A percentile compares a stretch with the other conserved stretches of the same genome.
These are phyloP conservation scores for Tolypocladium amazonense DNA, from an alignment of 2,329 filamentous ascomycete species.

Conservation along the genomic window DNA sequence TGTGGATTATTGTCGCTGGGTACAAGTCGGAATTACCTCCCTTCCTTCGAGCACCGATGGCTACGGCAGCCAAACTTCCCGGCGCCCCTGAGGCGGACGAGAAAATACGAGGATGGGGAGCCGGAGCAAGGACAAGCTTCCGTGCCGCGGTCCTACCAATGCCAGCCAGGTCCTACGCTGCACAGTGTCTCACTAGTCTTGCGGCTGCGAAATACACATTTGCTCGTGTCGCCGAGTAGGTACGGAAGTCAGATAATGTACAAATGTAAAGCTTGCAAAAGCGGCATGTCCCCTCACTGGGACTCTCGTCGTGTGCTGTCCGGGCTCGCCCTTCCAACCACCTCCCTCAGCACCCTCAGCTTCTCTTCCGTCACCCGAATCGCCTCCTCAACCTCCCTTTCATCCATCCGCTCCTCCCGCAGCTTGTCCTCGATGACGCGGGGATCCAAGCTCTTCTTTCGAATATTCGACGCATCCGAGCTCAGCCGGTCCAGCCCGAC, in stretches of 20 bases:
- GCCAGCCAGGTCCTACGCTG: background rate
- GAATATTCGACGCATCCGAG: conserved; percentile 19
- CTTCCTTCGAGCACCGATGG: too few relatives aligned
- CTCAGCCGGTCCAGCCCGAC: conserved; percentile 57
- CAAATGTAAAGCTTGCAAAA: background rate
- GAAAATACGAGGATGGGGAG: background rate
- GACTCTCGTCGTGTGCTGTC: background rate
- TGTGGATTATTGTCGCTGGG: too few relatives aligned
- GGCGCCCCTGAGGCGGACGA: too few relatives aligned
- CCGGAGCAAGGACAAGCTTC: background rate
- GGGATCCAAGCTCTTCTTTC: conserved; percentile 40
- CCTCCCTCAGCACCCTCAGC: conserved; percentile 63
- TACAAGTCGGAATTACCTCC: too few relatives aligned
- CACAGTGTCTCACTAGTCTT: background rate
- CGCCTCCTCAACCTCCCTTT: conserved; percentile 66
- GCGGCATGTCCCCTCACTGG: background rate
- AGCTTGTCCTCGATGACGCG: conserved; percentile 50
- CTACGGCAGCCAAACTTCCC: too few relatives aligned
- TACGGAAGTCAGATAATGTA: background rate
- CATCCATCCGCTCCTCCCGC: conserved; percentile 51
- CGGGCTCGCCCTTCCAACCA: conserved; percentile 41
- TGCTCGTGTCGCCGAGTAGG: background rate
- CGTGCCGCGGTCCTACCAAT: background rate
- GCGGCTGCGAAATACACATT: background rate
- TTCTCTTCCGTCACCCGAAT: conserved; percentile 82